phyloP scores from a whole-genome alignment of 169 alveolate genomes.

The Eimeria brunetti region DNA sequence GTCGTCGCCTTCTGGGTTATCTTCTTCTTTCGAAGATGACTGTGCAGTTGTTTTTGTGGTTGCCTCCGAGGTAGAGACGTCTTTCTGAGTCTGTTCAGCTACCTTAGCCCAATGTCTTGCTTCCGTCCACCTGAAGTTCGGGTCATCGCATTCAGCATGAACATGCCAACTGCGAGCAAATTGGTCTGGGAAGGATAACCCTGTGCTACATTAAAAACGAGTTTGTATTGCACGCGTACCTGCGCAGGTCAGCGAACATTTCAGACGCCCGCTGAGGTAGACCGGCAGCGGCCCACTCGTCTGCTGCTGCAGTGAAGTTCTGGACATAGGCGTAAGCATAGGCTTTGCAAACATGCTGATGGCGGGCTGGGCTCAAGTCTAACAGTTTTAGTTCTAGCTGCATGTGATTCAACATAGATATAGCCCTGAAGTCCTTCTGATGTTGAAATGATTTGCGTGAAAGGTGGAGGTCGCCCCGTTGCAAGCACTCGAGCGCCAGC shows the following conservation, averaged over 20 bases:
- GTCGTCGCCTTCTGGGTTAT: not conserved
- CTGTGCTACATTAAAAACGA: not conserved
- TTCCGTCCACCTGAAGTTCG: slow-evolving; percentile 77
- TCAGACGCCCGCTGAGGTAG: slow-evolving; percentile 81
- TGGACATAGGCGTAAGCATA: slow-evolving; percentile 46
- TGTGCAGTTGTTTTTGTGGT: not conserved
- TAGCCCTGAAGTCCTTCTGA: slow-evolving; percentile 47
- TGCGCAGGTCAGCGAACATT: slow-evolving; percentile 84
- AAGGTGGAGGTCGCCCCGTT: slow-evolving; percentile 87
- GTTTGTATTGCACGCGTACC: slow-evolving; percentile 82
- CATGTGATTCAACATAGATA: slow-evolving; percentile 37
- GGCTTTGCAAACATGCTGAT: slow-evolving; percentile 58
- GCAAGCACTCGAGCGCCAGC: slow-evolving; percentile 92
- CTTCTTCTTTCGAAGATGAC: not conserved
- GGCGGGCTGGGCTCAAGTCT: not conserved
- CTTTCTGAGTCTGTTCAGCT: not conserved
- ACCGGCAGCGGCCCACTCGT: slow-evolving; percentile 80
- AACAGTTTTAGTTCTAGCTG: not conserved
- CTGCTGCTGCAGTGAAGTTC: slow-evolving; percentile 87
- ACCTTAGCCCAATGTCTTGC: slow-evolving; percentile 69
- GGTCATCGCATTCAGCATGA: not conserved
- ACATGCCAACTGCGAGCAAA: not conserved
- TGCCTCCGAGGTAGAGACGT: not conserved
- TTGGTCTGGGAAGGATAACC: not conserved
- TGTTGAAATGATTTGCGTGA: slow-evolving; percentile 89